phyloP scores from a whole-genome alignment of 1,139 yeast genomes.

The Protomyces pachydermus region DNA sequence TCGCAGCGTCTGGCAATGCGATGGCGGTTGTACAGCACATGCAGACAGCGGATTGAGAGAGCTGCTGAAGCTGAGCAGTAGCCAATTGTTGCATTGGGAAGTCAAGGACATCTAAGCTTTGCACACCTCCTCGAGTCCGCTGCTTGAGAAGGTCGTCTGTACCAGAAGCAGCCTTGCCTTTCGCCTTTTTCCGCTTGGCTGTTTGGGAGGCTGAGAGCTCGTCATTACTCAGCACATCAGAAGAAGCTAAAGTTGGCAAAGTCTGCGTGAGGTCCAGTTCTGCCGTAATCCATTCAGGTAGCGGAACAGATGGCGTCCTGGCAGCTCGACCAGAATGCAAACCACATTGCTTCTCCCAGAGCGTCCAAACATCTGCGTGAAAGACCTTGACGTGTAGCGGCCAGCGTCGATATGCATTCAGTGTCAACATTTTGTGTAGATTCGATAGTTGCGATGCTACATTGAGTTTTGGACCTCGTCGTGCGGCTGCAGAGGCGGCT shows the following conservation, averaged over 20 bases:
- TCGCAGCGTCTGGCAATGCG: background rate
- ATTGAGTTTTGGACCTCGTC: constrained; percentile 13
- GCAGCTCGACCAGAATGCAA: background rate
- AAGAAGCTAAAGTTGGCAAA: background rate
- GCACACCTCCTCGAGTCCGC: constrained; percentile 3
- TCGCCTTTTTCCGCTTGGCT: background rate
- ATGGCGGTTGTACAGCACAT: background rate
- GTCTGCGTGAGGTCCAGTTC: constrained; percentile 9
- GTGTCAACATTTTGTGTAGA: constrained; percentile 18
- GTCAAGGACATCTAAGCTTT: constrained; percentile 15
- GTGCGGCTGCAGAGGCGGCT: constrained; percentile 6
- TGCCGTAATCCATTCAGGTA: constrained; percentile 20
- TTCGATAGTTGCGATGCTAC: constrained; percentile 11
- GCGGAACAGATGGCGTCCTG: background rate
- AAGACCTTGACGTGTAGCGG: constrained; percentile 23
- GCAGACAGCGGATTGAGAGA: background rate
- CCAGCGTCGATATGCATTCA: constrained; percentile 23
- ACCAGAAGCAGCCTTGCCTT: background rate
- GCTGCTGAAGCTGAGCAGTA: background rate
- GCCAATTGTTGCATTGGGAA: background rate
- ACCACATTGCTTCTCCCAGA: constrained; percentile 14
- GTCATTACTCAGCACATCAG: background rate
- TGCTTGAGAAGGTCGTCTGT: background rate
- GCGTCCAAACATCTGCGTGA: constrained; percentile 17
- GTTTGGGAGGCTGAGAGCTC: background rate